Percentiles rank a stretch among this genome's conserved stretches.
These are phyloP conservation scores for Rhynchospora tenuis DNA, from an alignment of 176 grass and related monocot species.

Conservation along the genomic window DNA sequence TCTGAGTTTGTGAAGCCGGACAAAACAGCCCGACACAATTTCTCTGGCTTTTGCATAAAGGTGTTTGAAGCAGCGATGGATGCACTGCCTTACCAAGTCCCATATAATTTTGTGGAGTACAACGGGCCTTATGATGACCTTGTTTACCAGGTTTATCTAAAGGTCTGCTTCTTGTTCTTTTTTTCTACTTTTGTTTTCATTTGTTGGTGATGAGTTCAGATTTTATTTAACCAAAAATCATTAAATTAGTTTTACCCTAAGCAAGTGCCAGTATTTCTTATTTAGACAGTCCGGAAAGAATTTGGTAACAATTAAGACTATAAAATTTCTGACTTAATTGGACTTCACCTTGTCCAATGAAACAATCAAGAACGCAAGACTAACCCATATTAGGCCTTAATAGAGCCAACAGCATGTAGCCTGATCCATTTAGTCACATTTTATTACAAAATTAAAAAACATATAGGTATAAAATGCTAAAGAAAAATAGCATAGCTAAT, in stretches of 20 bases:
- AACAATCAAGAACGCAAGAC: not conserved
- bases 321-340: not conserved
- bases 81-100: constrained; percentile 27
- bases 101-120: constrained; percentile 4
- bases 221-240: not conserved
- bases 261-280: not conserved
- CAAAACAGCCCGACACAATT: not conserved
- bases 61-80: constrained; percentile 48
- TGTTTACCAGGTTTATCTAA: constrained; percentile 53
- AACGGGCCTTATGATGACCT: constrained; percentile 59
- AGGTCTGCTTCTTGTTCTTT: constrained; percentile 32
- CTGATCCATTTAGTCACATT: too few relatives aligned
- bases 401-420: not conserved
- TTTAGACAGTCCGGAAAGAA: not conserved
- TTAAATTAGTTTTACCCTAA: not conserved
- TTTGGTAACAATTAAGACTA: not conserved
- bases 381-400: not conserved
- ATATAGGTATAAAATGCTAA: too few relatives aligned
- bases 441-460: too few relatives aligned
- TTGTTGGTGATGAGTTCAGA: not conserved
- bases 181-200: not conserved
- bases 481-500: too few relatives aligned
- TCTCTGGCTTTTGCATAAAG: constrained; percentile 33
- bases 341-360: not conserved
- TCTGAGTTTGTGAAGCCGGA: constrained; percentile 21